These are phyloP conservation scores for Retiboletus flavoniger DNA, from an alignment of 1,284 basidiomycete species.

Conservation along the genomic window DNA sequence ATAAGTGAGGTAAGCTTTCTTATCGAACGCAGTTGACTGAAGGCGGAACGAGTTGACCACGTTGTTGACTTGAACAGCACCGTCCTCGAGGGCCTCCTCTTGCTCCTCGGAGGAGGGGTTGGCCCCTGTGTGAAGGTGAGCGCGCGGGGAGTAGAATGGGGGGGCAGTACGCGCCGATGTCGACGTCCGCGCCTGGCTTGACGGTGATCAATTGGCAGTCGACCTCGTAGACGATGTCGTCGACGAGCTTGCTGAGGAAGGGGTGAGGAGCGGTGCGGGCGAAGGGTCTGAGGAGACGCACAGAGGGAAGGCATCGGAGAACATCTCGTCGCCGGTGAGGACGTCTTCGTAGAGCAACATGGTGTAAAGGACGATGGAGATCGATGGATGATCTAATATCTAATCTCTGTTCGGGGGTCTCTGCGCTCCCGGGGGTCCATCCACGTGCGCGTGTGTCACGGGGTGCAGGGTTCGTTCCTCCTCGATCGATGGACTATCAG, in stretches of 20 bases:
- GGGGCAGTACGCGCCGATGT: constrained; percentile 71
- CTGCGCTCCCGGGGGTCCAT: constrained; percentile 12
- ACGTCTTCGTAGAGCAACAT: constrained; percentile 83
- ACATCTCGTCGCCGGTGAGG: constrained; percentile 87
- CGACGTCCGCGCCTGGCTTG: constrained; percentile 79
- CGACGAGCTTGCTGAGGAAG: constrained; percentile 68
- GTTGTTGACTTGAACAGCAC: constrained; percentile 82
- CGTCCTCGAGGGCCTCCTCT: constrained; percentile 83
- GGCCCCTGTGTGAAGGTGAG: constrained; percentile 54
- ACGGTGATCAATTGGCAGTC: constrained; percentile 77
- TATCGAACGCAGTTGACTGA: constrained; percentile 83
- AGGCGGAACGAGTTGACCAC: constrained; percentile 93
- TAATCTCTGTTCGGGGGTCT: constrained; percentile 17
- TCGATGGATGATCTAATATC: background rate
- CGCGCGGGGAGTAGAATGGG: background rate
- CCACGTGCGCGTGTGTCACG: too few species aligned
- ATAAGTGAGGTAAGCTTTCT: constrained; percentile 84
- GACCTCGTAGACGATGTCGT: constrained; percentile 89
- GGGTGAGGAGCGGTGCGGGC: background rate
- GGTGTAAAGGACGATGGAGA: constrained; percentile 25
- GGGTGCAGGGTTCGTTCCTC: too few species aligned
- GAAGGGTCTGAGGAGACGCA: constrained; percentile 33
- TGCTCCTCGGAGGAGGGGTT: constrained; percentile 91
- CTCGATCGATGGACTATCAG: constrained; percentile 86
- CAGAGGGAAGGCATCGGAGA: constrained; percentile 91